Evolutionary conservation across 2,329 filamentous ascomycete genomes (phyloP).

Genomic region (Aspergillus sp.): DNA sequence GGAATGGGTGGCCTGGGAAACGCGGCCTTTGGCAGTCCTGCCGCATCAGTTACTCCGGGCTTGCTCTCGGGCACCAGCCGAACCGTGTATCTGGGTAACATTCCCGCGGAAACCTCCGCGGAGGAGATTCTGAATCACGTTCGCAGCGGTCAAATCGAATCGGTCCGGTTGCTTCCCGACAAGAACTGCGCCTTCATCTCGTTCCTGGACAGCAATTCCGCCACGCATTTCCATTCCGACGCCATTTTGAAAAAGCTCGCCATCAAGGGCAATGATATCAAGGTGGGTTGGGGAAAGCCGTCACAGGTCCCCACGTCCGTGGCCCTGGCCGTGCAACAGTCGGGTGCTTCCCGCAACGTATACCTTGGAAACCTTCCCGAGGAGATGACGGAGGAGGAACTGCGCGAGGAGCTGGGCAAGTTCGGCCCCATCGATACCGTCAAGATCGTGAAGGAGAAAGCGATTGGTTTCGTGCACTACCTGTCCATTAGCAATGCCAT

Average conservation of each 20-base stretch:
- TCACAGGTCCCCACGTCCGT: constrained; percentile 97
- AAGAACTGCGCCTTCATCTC: constrained; percentile 99
- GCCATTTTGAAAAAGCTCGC: constrained; percentile 99
- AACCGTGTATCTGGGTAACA: constrained; percentile 96
- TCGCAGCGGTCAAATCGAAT: constrained; percentile 96
- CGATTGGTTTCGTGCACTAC: constrained; percentile 96
- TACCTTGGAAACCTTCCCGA: constrained; percentile 93
- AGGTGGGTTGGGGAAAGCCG: constrained; percentile 98
- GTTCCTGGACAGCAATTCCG: constrained; percentile 94
- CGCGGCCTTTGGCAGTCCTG: constrained; percentile 62
- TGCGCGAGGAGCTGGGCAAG: constrained; percentile 92
- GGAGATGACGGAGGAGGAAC: constrained; percentile 84
- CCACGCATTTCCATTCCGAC: constrained; percentile 98
- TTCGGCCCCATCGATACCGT: constrained; percentile 96
- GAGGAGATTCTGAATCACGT: constrained; percentile 97
- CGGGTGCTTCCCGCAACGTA: constrained; percentile 92
- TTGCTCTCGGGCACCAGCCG: constrained; percentile 88
- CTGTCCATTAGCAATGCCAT: constrained; percentile 96
- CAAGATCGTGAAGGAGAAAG: constrained; percentile 97
- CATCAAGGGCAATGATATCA: constrained; percentile 98
- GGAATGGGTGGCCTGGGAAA: constrained; percentile 65
- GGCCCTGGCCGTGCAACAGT: constrained; percentile 95
- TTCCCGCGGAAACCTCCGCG: constrained; percentile 93
- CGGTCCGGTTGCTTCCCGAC: constrained; percentile 91
- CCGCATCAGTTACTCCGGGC: constrained; percentile 74